Evolutionary conservation across 164 flowering plant genomes (phyloP).

Genomic region (Magnolia sinica): DNA sequence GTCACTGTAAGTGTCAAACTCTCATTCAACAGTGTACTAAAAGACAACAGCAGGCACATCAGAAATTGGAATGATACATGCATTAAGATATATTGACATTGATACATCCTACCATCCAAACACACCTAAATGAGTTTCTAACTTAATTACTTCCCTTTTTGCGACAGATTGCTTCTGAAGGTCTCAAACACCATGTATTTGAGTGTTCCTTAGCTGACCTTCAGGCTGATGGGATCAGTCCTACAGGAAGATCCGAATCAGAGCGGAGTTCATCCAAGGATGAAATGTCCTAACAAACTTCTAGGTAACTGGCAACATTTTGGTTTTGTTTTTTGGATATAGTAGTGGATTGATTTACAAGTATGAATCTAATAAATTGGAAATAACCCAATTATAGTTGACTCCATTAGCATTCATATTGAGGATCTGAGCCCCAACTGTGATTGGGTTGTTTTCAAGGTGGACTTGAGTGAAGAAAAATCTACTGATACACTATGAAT

Average conservation of each 20-base stretch:
- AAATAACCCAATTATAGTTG: too few species aligned
- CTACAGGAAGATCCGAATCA: constrained; percentile 32
- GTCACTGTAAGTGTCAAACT: too few species aligned
- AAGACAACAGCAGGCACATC: too few species aligned
- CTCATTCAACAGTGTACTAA: too few species aligned
- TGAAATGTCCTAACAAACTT: constrained; percentile 38
- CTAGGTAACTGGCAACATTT: constrained; percentile 18
- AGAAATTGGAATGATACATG: too few species aligned
- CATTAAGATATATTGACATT: too few species aligned
- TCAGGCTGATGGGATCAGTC: constrained; percentile 36
- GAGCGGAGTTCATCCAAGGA: constrained; percentile 40
- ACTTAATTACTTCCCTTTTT: neutral
- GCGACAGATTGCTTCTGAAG: constrained; percentile 38
- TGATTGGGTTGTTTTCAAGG: neutral
- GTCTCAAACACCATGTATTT: constrained; percentile 37
- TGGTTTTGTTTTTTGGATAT: too few species aligned
- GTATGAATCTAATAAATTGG: too few species aligned
- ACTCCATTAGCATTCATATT: neutral
- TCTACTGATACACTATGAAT: neutral
- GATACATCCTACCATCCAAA: too few species aligned
- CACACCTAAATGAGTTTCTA: neutral
- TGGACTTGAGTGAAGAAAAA: neutral
- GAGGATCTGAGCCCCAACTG: neutral
- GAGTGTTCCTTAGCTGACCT: constrained; percentile 36
- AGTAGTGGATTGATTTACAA: too few species aligned